These are phyloP conservation scores for Aureobasidium sp. DNA, from an alignment of 2,329 filamentous ascomycete species.

Conservation along the genomic window DNA sequence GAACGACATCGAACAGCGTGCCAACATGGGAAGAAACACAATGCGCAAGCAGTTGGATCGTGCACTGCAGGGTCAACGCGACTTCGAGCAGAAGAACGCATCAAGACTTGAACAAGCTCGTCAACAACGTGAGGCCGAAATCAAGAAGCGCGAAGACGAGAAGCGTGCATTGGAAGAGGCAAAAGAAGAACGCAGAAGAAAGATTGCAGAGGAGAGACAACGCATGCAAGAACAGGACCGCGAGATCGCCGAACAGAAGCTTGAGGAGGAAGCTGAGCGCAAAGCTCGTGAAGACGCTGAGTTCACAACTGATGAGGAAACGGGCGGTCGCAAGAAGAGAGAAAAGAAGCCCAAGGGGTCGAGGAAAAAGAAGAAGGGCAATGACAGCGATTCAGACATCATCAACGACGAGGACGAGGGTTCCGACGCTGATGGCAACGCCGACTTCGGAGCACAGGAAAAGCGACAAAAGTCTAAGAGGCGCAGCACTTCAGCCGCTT, in stretches of 20 bases:
- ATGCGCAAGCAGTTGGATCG: conserved; percentile 87
- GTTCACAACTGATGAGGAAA: conserved; percentile 73
- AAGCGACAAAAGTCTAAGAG: conserved; percentile 28
- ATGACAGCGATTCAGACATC: conserved; percentile 34
- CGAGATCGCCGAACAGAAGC: conserved; percentile 61
- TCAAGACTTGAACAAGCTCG: conserved; percentile 77
- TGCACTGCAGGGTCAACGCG: conserved; percentile 72
- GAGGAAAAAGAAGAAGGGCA: conserved; percentile 50
- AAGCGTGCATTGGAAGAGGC: conserved; percentile 59
- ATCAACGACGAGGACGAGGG: conserved; percentile 32
- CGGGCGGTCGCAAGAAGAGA: conserved; percentile 70
- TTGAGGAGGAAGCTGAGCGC: conserved; percentile 60
- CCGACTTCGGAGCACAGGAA: conserved; percentile 34
- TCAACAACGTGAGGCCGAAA: conserved; percentile 71
- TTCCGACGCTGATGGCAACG: conserved; percentile 35
- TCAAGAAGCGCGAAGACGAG: conserved; percentile 69
- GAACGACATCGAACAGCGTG: conserved; percentile 84
- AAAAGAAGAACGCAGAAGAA: conserved; percentile 67
- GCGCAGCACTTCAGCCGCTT: conserved; percentile 30
- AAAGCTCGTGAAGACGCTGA: conserved; percentile 58
- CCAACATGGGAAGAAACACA: conserved; percentile 95
- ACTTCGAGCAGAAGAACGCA: conserved; percentile 90
- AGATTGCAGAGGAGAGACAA: conserved; percentile 79
- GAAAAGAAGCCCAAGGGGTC: conserved; percentile 54
- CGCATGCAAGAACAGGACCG: conserved; percentile 70